Percentiles rank a stretch among this genome's conserved stretches.
Evolutionary conservation across 495 filamentous ascomycete genomes (phyloP).

Genomic region (Neurospora tetraspora): DNA sequence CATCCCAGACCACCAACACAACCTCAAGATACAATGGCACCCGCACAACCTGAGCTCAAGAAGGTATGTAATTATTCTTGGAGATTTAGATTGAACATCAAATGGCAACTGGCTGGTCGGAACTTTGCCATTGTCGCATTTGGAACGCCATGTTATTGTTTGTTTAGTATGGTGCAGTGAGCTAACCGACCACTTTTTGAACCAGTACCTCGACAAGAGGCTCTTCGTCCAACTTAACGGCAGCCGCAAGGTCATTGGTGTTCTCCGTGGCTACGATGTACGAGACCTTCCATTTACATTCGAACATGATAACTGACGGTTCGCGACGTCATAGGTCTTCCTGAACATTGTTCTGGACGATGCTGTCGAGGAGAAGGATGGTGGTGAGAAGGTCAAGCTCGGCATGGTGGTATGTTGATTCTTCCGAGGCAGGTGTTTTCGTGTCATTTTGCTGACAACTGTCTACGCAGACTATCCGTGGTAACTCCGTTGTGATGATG

Average conservation of each 20-base stretch:
- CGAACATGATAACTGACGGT: not conserved
- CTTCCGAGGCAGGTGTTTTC: not conserved
- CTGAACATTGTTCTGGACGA: constrained; percentile 97
- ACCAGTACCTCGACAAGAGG: constrained; percentile 96
- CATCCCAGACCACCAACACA: constrained; percentile 1
- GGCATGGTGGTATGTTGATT: constrained; percentile 76
- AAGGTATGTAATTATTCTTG: constrained; percentile 50
- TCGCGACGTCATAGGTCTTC: constrained; percentile 59
- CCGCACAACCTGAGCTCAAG: constrained; percentile 97
- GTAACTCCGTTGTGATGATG: constrained; percentile 93
- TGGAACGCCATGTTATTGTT: not conserved
- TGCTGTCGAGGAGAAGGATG: constrained; percentile 89
- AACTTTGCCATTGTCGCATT: not conserved
- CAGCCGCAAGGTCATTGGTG: constrained; percentile 90
- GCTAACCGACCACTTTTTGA: constrained; percentile 3
- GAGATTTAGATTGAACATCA: not conserved
- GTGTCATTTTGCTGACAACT: not conserved
- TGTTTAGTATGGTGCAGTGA: not conserved
- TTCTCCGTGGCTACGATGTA: constrained; percentile 94
- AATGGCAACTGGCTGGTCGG: not conserved
- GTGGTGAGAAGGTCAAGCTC: constrained; percentile 80
- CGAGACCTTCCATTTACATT: constrained; percentile 11
- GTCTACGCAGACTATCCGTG: constrained; percentile 55
- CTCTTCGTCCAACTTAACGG: constrained; percentile 97
- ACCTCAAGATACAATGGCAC: constrained; percentile 64